Base-by-base conservation (phyloP, 192 early-diverging fungal species). In the Diversispora eburnea region DNA sequence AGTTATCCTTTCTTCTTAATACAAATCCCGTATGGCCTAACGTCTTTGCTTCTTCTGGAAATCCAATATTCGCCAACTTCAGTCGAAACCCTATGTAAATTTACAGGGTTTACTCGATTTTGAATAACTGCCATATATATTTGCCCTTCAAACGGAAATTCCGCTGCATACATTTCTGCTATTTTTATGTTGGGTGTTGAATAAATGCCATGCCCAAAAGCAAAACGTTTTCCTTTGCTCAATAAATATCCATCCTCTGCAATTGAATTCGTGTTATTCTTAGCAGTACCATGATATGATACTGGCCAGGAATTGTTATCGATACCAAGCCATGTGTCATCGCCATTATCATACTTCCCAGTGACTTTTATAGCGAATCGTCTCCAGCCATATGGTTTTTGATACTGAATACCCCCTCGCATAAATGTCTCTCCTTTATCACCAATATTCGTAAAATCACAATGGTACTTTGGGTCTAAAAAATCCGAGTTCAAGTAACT, bases 11-110 rank as follows among this genome's bases (percentile, higher is more conserved):
- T 58, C 57, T 55, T 57, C n/a, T 47, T 70, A 7, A 70, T 70
- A 70, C 68, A 70, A 20, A 70, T 70, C 17, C 68, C 68, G n/a
- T 70, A 70, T 20, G 68, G 68, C 3, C 68, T 25, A n/a, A 70
- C 39, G 41, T 70, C 54, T n/a, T 56, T 5, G 5, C n/a, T 42
- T n/a, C 42, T n/a, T 1, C 2, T 10, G 10, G 68, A 70, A 43
- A 58, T 57, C 68, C 55, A 70, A 70, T 70, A 70, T 4, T 58
- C 68, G 20, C 68, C 68, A 19, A 56, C 17, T 17, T 54, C 54
- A n/a, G 68, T 70, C 10, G 3, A 0, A 58, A 70, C 57, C 17
- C n/a, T 55, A 17, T 25, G 0, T 5, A 70, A 58, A 58, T 39
- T 55, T 0, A 8, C 19, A 13, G 68, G 68, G n/a, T 70, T 70